Base-by-base conservation (phyloP, 164 flowering plant genomes). In the Sextonia rubra region DNA sequence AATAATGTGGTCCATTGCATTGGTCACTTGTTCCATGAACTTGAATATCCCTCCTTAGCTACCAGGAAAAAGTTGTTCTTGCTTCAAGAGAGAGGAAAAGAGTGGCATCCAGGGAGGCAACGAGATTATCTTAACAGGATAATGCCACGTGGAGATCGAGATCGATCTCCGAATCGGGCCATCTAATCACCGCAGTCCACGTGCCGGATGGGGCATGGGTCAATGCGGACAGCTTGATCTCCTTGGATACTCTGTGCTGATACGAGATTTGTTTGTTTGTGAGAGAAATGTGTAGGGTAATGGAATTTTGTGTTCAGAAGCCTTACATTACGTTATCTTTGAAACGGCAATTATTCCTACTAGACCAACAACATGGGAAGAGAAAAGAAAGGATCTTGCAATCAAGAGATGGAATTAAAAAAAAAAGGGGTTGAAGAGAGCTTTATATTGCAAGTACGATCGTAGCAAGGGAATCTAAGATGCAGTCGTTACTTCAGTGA, bases 1-100 rank as follows among this genome's bases (percentile, higher is more conserved):
- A 69, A 69, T 56, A 56, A 25, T 29, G 37, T 11, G 64, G 63
- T 49, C 66, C 73, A 70, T 70, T 70, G 66, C 64, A 70, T 70
- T 70, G 60, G 73, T 71, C 73, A 60, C 56, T 60, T 60, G 65
- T 44, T 60, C n/a, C 58, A 52, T 14, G 58, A 20, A 52, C 58
- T 52, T 15, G 58, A 52, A 52, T 52, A 52, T 20, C 58, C 17
- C n/a, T 2, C 58, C 58, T 17, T 52, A 18, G 58, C 44, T 37
- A 37, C 44, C 60, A 49, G 22, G 58, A 52, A 17, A 52, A 52
- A 52, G 58, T 20, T 52, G 37, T 64, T 17, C 26, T 25, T 64
- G 67, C 67, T 64, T 64, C 67, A 27, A 64, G 37, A 12, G 67
- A 64, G 67, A 64, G 0, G 26, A 52, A 15, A 12, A 52, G 15